Base-by-base conservation (phyloP, 768 basidiomycete genomes). In the Pleurotus ostreatus region DNA sequence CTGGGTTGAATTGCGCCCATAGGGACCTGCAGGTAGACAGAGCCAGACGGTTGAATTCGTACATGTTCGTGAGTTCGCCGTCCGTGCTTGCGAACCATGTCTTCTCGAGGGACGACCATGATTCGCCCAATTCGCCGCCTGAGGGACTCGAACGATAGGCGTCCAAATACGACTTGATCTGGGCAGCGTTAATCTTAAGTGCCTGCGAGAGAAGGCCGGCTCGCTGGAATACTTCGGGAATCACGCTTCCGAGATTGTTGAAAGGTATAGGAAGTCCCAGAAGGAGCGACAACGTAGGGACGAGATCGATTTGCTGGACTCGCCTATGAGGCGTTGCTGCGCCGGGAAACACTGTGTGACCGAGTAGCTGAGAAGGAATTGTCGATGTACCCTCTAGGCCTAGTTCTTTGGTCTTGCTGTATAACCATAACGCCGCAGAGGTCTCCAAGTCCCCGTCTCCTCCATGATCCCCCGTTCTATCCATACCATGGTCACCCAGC, bases 401-500 rank as follows among this genome's bases (percentile, higher is more conserved):
- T 34, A 94, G 68, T 0, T 77, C 66, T 0, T 70, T 70, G 0
- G 82, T 80, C 68, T 95, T 96, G 73, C 88, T 90, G 72, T 97
- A 99, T 44, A 98, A 74, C 96, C 96, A 98, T 38, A 96, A 70
- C 0, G 81, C 94, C 1, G 93, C 77, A 9, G 89, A 87, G 0
- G 93, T 92, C 66, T 99, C 96, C 25, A 88, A 79, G 3, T 76
- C 74, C 0, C 88, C 86, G 63, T 98, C 97, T 1, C 97, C 96
- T 0, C 97, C 97, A 62, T 98, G 96, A 63, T 99, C 95, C 1
- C 97, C 97, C 18, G 88, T 80, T 40, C 81, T 76, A 63, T 98
- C 94, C 97, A 99, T 98, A 0, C 97, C 97, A 64, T 98, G 97
- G 66, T 99, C 96, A 1, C 97, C 97, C 1, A 98, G 75, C 1